Conservation (phyloP, 352 stramenopile species). For the Stramenopiles sp. region DNA sequence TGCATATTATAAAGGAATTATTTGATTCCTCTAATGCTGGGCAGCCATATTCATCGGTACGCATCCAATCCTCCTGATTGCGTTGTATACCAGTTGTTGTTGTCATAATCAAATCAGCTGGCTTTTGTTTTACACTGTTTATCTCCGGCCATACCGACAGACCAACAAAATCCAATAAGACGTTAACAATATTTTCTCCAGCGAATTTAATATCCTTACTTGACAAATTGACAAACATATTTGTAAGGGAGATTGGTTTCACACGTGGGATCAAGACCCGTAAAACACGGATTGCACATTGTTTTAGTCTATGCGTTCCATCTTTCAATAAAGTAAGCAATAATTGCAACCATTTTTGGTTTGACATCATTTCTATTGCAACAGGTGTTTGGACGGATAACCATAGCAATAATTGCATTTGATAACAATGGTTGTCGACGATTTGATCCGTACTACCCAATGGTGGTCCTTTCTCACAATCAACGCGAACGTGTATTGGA, state of each 20-base stretch:
- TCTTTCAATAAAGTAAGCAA: constrained; percentile 31
- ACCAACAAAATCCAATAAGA: background rate
- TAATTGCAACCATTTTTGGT: constrained; percentile 31
- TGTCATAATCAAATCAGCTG: no score
- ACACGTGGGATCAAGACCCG: constrained; percentile 25
- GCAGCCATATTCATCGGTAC: no score
- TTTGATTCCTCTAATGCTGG: background rate
- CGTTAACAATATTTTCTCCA: background rate
- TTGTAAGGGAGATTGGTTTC: constrained; percentile 13
- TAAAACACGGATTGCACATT: constrained; percentile 37
- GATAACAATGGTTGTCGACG: constrained; percentile 22
- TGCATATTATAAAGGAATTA: background rate
- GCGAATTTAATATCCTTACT: background rate
- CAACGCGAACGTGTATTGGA: constrained; percentile 67
- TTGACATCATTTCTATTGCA: constrained; percentile 22
- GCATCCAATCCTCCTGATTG: no score
- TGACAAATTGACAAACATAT: background rate
- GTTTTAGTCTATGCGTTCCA: constrained; percentile 33
- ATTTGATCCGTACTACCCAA: constrained; percentile 7
- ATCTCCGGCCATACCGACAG: background rate
- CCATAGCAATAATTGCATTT: constrained; percentile 27
- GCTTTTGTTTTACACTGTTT: background rate
- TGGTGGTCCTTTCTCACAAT: constrained; percentile 46
- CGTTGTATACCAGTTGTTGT: no score
- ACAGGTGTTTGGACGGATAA: constrained; percentile 32